A percentile compares a stretch with the other conserved stretches of the same genome.
Evolutionary conservation across 2,329 filamentous ascomycete species (phyloP).

Genomic region (Botrytis porri): DNA sequence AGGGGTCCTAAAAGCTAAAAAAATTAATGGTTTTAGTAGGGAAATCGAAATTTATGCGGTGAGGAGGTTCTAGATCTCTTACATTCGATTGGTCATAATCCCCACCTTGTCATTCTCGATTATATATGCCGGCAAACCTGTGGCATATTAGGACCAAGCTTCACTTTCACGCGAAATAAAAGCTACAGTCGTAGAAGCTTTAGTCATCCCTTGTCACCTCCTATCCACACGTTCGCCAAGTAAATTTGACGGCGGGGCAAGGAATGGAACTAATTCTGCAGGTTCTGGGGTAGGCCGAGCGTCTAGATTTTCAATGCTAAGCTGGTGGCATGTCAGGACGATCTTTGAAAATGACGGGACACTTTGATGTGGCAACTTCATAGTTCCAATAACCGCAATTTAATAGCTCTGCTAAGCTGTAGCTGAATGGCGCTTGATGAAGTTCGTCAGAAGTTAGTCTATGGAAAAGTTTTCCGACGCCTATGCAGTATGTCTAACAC

Average conservation of each 20-base stretch:
- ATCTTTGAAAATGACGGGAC: not conserved
- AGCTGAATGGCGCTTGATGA: not conserved
- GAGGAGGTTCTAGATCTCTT: no score
- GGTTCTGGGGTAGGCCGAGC: slow-evolving; percentile 12
- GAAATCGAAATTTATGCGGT: no score
- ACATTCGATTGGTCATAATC: not conserved
- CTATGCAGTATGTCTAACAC: not conserved
- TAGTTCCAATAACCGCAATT: not conserved
- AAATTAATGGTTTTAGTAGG: no score
- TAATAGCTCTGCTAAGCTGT: not conserved
- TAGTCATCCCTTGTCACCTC: not conserved
- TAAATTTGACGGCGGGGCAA: not conserved
- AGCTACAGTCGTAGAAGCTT: not conserved
- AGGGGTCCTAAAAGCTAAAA: no score
- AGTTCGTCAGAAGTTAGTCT: no score
- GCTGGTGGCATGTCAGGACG: not conserved
- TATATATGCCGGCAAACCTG: not conserved
- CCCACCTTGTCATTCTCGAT: not conserved
- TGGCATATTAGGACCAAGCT: not conserved
- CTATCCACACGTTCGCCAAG: not conserved
- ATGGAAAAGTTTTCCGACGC: not conserved
- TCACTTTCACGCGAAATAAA: not conserved
- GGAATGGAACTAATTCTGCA: not conserved
- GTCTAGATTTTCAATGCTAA: not conserved
- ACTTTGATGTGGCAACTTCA: not conserved